Evolutionary conservation across 2,329 filamentous ascomycete species (phyloP).

Genomic region (Sclerotinia nivalis): DNA sequence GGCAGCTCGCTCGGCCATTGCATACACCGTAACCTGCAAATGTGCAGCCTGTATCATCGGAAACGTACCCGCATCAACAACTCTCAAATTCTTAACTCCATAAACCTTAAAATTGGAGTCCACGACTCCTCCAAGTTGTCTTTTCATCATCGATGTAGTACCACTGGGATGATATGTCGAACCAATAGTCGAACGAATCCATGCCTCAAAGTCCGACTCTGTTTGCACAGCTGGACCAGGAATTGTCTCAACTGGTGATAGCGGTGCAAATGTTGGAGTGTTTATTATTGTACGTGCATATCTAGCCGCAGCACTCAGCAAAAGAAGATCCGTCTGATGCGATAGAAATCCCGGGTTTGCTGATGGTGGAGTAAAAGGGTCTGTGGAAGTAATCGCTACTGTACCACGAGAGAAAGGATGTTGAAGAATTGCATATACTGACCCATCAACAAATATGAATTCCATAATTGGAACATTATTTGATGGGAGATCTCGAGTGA

Average conservation of each 20-base stretch:
- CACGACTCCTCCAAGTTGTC: slow-evolving; percentile 30
- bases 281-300: slow-evolving; percentile 2
- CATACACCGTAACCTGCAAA: slow-evolving; percentile 30
- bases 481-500: slow-evolving; percentile 20
- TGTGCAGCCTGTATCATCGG: slow-evolving; percentile 29
- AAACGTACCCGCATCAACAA: slow-evolving; percentile 34
- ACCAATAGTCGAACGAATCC: background rate
- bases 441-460: slow-evolving; percentile 9
- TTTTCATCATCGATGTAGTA: slow-evolving; percentile 31
- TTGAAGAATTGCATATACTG: slow-evolving; percentile 51
- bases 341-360: slow-evolving; percentile 58
- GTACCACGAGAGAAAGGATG: slow-evolving; percentile 58
- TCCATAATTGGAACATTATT: slow-evolving; percentile 17
- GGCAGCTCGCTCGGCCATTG: slow-evolving; percentile 30
- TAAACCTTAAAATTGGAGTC: slow-evolving; percentile 30
- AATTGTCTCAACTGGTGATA: slow-evolving; percentile 12
- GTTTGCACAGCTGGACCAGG: slow-evolving; percentile 4
- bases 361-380: slow-evolving; percentile 45
- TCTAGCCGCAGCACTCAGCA: slow-evolving; percentile 1
- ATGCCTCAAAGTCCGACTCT: slow-evolving; percentile 12
- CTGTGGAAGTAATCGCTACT: slow-evolving; percentile 53
- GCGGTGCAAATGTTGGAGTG: background rate
- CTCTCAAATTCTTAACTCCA: slow-evolving; percentile 27
- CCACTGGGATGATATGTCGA: slow-evolving; percentile 29
- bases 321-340: slow-evolving; percentile 35